These are phyloP conservation scores for Colletotrichum falcatum DNA, from an alignment of 2,329 filamentous ascomycete genomes.

Conservation along the genomic window DNA sequence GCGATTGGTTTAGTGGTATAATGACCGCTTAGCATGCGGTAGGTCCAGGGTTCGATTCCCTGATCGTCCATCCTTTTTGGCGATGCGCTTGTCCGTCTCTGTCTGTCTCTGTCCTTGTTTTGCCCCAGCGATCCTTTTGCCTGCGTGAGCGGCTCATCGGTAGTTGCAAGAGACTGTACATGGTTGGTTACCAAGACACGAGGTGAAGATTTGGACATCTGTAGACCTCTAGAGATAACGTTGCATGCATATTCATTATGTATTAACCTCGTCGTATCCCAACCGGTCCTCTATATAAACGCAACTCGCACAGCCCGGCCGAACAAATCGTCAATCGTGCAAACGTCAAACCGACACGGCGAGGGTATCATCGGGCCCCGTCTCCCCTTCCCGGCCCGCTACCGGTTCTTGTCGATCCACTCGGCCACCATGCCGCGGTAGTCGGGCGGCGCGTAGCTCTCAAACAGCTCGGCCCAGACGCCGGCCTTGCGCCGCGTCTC, in stretches of 20 bases:
- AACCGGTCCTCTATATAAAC: not conserved
- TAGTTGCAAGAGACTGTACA: too few species aligned
- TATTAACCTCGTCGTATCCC: not conserved
- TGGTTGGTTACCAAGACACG: too few species aligned
- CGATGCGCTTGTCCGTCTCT: not conserved
- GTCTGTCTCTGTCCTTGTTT: too few species aligned
- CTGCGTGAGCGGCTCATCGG: too few species aligned
- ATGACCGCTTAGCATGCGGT: constrained; percentile 25
- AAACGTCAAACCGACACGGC: not conserved
- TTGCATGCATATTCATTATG: not conserved
- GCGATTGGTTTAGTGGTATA: constrained; percentile 25
- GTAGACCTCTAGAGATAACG: too few species aligned
- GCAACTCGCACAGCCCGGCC: too few species aligned
- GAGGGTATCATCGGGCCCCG: not conserved
- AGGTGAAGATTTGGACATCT: too few species aligned
- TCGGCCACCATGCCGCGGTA: constrained; percentile 59
- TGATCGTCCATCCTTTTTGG: not conserved
- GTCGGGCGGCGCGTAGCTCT: constrained; percentile 59
- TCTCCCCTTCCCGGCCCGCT: not conserved
- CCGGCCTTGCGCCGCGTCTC: constrained; percentile 53
- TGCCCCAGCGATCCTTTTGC: too few species aligned
- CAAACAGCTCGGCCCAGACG: constrained; percentile 54
- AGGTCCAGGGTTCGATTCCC: constrained; percentile 24
- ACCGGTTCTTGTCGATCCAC: constrained; percentile 48
- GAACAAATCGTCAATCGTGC: too few species aligned